These are phyloP conservation scores for Melaleuca quinquenervia DNA, from an alignment of 345 rosid genomes.

Conservation along the genomic window DNA sequence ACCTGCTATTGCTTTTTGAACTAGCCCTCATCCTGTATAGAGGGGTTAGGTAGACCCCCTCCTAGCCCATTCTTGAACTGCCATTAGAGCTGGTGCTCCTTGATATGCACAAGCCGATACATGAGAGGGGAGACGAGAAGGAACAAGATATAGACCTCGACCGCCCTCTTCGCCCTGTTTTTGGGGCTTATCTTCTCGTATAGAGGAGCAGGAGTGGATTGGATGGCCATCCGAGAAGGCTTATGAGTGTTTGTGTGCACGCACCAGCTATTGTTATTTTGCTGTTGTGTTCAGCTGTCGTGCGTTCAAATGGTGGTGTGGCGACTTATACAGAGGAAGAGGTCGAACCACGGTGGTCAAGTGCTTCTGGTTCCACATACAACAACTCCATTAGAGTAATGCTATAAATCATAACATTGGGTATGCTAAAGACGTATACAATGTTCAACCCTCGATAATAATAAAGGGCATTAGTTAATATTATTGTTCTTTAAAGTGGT, in stretches of 20 bases:
- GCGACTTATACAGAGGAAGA: too few relatives aligned
- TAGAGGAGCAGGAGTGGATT: not conserved
- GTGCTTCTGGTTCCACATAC: not conserved
- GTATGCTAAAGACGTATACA: not conserved
- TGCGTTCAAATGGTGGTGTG: too few relatives aligned
- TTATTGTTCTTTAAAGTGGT: not conserved
- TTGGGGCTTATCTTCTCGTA: slow-evolving; percentile 10
- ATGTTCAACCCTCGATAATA: not conserved
- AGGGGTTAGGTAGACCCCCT: too few relatives aligned
- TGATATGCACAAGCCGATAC: slow-evolving; percentile 16
- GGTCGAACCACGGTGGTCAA: not conserved
- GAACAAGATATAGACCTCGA: slow-evolving; percentile 13
- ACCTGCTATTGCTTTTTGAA: too few relatives aligned
- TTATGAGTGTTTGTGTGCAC: not conserved
- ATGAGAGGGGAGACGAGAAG: slow-evolving; percentile 24
- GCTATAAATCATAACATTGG: not conserved
- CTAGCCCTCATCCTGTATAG: too few relatives aligned
- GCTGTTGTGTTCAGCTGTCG: not conserved
- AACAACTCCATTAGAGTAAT: not conserved
- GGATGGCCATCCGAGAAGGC: not conserved
- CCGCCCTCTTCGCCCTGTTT: slow-evolving; percentile 10
- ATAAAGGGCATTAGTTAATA: not conserved
- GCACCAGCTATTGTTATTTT: not conserved
- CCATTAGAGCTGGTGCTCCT: slow-evolving; percentile 35
- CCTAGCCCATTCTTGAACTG: too few relatives aligned